Conservation (phyloP, 345 rosid genomes). For the Corymbia maculata region DNA sequence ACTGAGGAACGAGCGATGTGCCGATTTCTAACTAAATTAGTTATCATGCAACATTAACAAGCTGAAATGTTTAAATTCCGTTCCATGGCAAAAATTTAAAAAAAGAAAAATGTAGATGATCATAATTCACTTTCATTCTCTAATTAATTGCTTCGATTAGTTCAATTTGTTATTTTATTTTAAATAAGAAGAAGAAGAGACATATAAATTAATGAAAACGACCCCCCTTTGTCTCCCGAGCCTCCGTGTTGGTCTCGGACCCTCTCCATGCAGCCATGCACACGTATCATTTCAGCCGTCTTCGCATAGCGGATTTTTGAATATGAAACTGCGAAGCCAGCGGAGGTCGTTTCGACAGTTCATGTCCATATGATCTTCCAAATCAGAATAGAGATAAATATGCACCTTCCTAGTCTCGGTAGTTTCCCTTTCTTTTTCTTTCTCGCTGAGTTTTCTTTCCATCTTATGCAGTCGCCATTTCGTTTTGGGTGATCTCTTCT, state of each 20-base stretch:
- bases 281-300: neutral
- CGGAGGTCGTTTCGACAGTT: neutral
- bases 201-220: neutral
- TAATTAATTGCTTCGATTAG: neutral
- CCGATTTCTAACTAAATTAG: rapidly evolving
- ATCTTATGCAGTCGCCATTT: neutral
- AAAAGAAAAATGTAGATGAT: rapidly evolving
- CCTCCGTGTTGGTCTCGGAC: neutral
- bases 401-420: neutral
- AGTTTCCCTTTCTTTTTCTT: neutral
- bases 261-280: neutral
- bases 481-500: neutral
- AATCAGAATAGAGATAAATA: neutral
- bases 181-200: neutral
- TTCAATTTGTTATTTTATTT: neutral
- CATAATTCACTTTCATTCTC: neutral
- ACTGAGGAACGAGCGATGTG: neutral
- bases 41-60: neutral
- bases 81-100: neutral
- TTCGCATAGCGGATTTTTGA: neutral
- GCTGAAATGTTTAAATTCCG: neutral
- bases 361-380: neutral
- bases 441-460: neutral
- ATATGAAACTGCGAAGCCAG: neutral
- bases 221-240: neutral